Evolutionary conservation across 139 green algal genomes (phyloP).

Genomic region (Asterochloris sp.): DNA sequence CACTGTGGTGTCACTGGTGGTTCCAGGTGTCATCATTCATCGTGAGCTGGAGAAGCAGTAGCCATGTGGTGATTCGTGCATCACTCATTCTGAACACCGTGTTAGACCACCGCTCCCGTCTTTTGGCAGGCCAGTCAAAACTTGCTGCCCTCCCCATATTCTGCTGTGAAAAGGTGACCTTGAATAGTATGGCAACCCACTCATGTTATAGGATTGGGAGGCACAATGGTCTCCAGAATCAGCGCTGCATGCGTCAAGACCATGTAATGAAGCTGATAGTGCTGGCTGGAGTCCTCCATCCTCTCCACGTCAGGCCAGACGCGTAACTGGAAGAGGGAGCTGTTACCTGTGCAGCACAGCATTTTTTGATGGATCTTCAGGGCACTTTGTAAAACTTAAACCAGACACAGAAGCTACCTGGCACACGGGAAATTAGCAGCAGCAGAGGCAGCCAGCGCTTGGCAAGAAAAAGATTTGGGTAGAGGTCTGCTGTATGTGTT

Average conservation of each 20-base stretch:
- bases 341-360: too few relatives aligned
- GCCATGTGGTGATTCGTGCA: background rate
- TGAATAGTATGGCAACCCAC: too few relatives aligned
- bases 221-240: background rate
- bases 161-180: background rate
- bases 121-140: background rate
- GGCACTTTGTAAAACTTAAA: too few relatives aligned
- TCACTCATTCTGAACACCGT: background rate
- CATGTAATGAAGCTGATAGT: background rate
- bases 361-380: too few relatives aligned
- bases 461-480: too few relatives aligned
- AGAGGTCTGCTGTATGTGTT: too few relatives aligned
- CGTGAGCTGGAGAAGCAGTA: background rate
- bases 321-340: too few relatives aligned
- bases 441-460: too few relatives aligned
- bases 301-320: too few relatives aligned
- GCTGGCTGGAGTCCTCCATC: background rate
- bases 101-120: too few relatives aligned
- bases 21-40: background rate
- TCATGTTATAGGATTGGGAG: background rate
- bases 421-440: too few relatives aligned
- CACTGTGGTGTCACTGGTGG: background rate
- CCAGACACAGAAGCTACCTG: too few relatives aligned
- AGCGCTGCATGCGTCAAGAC: background rate
- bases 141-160: background rate